These are phyloP conservation scores for Sparassis latifolia DNA, from an alignment of 1,284 basidiomycete genomes.

Conservation along the genomic window DNA sequence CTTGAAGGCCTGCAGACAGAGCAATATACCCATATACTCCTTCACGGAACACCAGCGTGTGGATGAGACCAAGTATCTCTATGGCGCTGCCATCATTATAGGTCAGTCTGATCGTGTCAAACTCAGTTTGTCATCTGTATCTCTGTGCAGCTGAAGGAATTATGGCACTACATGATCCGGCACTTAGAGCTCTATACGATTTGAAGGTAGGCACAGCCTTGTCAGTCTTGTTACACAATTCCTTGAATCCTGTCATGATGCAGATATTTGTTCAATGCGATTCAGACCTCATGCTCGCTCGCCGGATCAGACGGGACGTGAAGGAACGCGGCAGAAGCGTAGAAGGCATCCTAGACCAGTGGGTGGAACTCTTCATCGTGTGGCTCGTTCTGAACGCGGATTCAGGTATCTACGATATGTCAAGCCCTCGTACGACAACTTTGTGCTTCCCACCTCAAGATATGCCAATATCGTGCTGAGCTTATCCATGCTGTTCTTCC, in stretches of 20 bases:
- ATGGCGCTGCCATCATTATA: conserved; percentile 94
- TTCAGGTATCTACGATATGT: conserved; percentile 83
- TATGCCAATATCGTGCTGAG: conserved; percentile 79
- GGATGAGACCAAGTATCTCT: conserved; percentile 85
- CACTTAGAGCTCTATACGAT: conserved; percentile 80
- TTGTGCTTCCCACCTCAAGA: conserved; percentile 84
- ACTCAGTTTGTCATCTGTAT: background rate
- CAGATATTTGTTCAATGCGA: conserved; percentile 86
- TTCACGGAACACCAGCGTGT: conserved; percentile 88
- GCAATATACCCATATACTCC: conserved; percentile 90
- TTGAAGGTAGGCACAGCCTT: conserved; percentile 59
- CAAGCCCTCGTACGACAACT: conserved; percentile 91
- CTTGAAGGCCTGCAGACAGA: conserved; percentile 76
- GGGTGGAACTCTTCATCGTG: background rate
- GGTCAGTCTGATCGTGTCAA: conserved; percentile 32
- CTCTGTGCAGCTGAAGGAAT: conserved; percentile 75
- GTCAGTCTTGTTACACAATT: too few species aligned
- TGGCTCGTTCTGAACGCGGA: too few species aligned
- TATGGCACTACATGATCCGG: conserved; percentile 80
- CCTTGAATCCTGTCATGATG: background rate
- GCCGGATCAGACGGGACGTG: conserved; percentile 84
- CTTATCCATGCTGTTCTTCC: background rate
- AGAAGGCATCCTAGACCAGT: conserved; percentile 88
- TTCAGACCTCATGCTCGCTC: conserved; percentile 94
- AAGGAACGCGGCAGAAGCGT: conserved; percentile 85